Conservation (phyloP, 495 filamentous ascomycete genomes). For the Elaphomyces granulatus region DNA sequence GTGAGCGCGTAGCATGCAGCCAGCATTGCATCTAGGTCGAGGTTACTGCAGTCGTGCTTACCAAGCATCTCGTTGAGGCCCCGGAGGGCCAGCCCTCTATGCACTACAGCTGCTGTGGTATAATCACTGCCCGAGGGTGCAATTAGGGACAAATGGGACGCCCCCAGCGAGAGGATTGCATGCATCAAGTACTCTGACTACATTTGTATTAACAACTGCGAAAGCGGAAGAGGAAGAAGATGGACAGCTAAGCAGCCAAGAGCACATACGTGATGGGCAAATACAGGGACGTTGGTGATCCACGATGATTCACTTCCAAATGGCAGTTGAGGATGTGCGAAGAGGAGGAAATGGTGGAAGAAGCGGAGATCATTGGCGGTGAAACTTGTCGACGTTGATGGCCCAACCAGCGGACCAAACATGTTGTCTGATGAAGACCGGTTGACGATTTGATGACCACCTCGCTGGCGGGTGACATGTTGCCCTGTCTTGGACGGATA, state of each 20-base stretch:
- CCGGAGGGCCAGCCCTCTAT: slow-evolving; percentile 42
- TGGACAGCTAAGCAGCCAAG: background rate
- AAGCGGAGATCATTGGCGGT: slow-evolving; percentile 44
- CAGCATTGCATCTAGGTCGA: slow-evolving; percentile 34
- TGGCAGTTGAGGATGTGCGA: slow-evolving; percentile 45
- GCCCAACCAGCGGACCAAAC: too few species aligned
- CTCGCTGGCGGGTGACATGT: slow-evolving; percentile 2
- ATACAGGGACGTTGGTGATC: slow-evolving; percentile 42
- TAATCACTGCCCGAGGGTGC: slow-evolving; percentile 13
- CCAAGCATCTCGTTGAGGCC: slow-evolving; percentile 34
- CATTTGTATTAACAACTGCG: background rate
- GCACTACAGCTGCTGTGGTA: slow-evolving; percentile 29
- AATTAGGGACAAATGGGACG: slow-evolving; percentile 34
- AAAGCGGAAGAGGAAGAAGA: too few species aligned
- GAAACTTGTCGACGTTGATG: slow-evolving; percentile 23
- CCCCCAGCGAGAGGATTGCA: slow-evolving; percentile 42
- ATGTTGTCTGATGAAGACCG: background rate
- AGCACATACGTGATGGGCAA: slow-evolving; percentile 36
- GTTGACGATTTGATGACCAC: slow-evolving; percentile 2
- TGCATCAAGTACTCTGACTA: slow-evolving; percentile 35
- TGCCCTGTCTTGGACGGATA: slow-evolving; percentile 28
- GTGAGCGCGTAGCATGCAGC: slow-evolving; percentile 45
- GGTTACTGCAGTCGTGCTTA: slow-evolving; percentile 16
- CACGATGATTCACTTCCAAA: slow-evolving; percentile 42
- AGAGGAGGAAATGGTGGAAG: slow-evolving; percentile 46